Evolutionary conservation across 768 basidiomycete species (phyloP), one percentile per base, ranked within the genome.

Genomic region (Pisolithus sp.): DNA sequence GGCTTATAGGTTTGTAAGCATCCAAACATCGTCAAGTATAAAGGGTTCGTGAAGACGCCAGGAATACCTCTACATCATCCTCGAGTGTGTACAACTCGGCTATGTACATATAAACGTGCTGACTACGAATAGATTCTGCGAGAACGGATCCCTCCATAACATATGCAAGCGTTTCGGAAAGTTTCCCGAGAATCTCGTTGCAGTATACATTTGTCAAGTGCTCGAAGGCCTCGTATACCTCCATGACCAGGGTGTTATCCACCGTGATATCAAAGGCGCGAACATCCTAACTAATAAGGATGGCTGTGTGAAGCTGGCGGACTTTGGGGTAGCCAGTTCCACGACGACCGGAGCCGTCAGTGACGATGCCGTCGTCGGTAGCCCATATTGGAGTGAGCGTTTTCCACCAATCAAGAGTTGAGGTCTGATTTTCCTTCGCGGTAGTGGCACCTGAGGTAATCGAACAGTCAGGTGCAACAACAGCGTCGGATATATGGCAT

Each of bases 281-380:
- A 99, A 99, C 58, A 96, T 99, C 63, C 76, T 99, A 42, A 97
- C 96, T 18, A 97, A 96, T 67, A 99, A 99, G 71, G 95, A 97
- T 72, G 96, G 96, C 7, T 88, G 86, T 20, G 94, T 99, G 53
- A 99, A 98, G 69, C 78, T 99, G n/a, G 96, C 96, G 12, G 96
- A 99, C 70, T 99, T 99, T 63, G 96, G 96, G 47, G 96, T 99
- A 18, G 93, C 93, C 10, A 86, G 85, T 49, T 83, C 78, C 41
- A 82, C 89, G 9, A 82, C 85, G 23, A 79, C 83, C 1, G 86
- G 82, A 10, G 85, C 81, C 10, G 84, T 84, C 21, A 80, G 80
- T 42, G 91, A 96, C 65, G 89, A 86, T 60, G 89, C 92, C 10
- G 95, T 99, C 2, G 95, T 98, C 39, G 95, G 95, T 6, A 94